These are phyloP conservation scores for Alnus rubra DNA, from an alignment of 306 rosid genomes.

Conservation along the genomic window DNA sequence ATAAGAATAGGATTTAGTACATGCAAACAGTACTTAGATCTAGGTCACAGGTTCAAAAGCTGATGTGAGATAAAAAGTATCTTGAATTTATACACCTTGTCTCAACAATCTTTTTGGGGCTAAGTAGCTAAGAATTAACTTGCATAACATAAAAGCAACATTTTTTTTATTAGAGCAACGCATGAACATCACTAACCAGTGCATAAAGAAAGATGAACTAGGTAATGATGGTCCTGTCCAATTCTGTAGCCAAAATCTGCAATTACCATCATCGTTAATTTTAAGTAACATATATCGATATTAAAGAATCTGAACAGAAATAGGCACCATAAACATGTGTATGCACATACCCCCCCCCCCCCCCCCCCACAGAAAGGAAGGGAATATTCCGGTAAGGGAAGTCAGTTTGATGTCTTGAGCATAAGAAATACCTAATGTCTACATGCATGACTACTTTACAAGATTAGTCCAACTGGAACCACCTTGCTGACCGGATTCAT, in stretches of 20 bases:
- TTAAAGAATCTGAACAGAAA: slow-evolving; percentile 11
- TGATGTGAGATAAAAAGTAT: not conserved
- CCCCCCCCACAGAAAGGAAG: not conserved
- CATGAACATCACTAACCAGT: slow-evolving; percentile 56
- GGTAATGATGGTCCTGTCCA: slow-evolving; percentile 95
- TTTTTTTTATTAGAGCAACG: not conserved
- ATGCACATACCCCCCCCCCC: not conserved
- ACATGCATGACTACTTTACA: slow-evolving; percentile 5
- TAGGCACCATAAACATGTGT: not conserved
- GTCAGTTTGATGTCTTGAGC: not conserved
- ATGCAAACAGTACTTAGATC: not conserved
- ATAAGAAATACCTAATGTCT: not conserved
- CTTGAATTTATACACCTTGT: slow-evolving; percentile 16
- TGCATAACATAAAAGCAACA: slow-evolving; percentile 5
- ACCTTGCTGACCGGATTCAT: slow-evolving; percentile 13
- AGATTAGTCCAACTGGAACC: slow-evolving; percentile 16
- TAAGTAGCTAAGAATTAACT: slow-evolving; percentile 25
- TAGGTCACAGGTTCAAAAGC: not conserved
- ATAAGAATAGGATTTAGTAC: not conserved
- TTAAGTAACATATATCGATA: slow-evolving; percentile 25
- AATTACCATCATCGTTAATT: slow-evolving; percentile 21
- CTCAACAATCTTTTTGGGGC: not conserved
- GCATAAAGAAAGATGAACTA: slow-evolving; percentile 81
- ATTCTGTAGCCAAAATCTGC: slow-evolving; percentile 98
- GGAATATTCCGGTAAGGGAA: not conserved